Conservation (phyloP, 1,139 yeast species). For the Yamadazyma friedrichii region DNA sequence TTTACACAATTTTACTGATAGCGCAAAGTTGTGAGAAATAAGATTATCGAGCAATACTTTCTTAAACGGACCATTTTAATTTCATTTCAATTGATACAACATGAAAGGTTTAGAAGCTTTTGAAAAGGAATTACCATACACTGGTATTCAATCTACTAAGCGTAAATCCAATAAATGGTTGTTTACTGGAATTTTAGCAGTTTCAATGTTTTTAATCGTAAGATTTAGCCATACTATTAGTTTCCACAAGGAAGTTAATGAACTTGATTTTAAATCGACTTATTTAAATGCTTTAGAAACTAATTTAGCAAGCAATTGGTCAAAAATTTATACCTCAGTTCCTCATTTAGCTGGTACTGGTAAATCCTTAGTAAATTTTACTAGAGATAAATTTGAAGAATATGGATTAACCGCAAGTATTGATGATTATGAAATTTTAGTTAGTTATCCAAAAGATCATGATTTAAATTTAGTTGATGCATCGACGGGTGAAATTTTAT, state of each 20-base stretch:
- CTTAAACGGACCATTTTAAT: too few species aligned
- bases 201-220: neutral
- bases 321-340: constrained; percentile 51
- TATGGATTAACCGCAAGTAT: constrained; percentile 53
- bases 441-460: constrained; percentile 51
- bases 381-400: constrained; percentile 58
- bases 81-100: too few species aligned
- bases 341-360: constrained; percentile 77
- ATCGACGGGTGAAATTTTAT: constrained; percentile 35
- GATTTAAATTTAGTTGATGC: constrained; percentile 40
- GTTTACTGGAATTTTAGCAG: neutral
- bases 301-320: constrained; percentile 57
- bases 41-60: neutral
- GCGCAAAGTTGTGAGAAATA: neutral
- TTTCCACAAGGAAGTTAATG: neutral
- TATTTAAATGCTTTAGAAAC: constrained; percentile 40
- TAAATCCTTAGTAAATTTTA: constrained; percentile 62
- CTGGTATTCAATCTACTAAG: neutral
- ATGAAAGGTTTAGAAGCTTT: constrained; percentile 2
- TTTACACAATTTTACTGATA: too few species aligned
- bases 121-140: neutral
- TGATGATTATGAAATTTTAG: constrained; percentile 59
- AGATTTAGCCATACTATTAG: neutral
- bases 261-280: constrained; percentile 16
- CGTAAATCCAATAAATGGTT: constrained; percentile 1